Evolutionary conservation across 2,329 filamentous ascomycete genomes (phyloP), one percentile per base, ranked within the genome.

Genomic region (Cyanodermella asteris): DNA sequence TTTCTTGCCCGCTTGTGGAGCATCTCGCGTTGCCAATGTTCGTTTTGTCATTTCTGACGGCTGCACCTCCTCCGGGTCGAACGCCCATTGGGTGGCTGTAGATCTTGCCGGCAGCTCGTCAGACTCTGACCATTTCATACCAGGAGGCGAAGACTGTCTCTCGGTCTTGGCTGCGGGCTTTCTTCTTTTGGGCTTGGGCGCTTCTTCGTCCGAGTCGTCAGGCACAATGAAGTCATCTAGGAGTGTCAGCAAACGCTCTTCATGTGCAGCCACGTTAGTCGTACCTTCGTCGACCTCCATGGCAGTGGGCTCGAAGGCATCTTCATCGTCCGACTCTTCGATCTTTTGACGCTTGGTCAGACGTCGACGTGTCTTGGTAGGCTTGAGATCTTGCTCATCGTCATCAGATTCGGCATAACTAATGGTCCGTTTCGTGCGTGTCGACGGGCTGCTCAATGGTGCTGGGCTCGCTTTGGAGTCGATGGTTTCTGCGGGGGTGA

Each of bases 381-480:
- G 7, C 20, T 21, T 21, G 20, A 4, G 12, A 6, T 56, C 53
- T 22, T 61, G 56, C 11, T 64, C 61, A 29, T 80, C 73, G 22
- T 77, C 74, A 22, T 77, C 78, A 2, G 77, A 81, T 40, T 93
- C 82, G 34, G 74, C 72, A 45, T 94, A 94, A 44, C 63, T 87
- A 35, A 87, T 61, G 22, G 56, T 46, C 38, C 69, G 72, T 44
- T 65, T 70, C 8, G 55, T 58, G 59, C 69, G 23, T 3, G 22
- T 8, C 10, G 72, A 71, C 2, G 82, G 81, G 41, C 81, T 91
- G 42, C 69, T 74, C 4, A 53, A 56, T 23, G 54, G 40, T 17
- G 36, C 39, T 17, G 44, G 24, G 5, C 15, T 20, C 17, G 19
- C 10, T 16, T 28, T 16, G 16, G 13, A 15, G 18, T 25, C 19